Evolutionary conservation across 2,329 filamentous ascomycete genomes (phyloP).

Genomic region (Paecilomyces sp.): DNA sequence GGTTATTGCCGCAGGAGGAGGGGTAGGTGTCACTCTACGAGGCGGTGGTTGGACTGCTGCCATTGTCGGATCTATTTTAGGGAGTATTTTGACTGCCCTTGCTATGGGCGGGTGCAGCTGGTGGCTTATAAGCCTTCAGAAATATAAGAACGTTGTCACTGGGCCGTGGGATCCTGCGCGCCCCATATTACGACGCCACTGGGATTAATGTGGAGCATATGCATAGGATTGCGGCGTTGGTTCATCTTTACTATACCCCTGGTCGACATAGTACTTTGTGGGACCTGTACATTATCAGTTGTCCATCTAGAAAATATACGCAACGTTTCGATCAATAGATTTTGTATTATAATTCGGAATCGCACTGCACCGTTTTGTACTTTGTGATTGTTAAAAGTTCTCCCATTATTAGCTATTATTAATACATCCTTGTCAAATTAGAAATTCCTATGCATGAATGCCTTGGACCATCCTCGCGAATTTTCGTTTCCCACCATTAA

Average conservation of each 20-base stretch:
- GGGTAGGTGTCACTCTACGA: conserved; percentile 58
- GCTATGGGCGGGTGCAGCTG: conserved; percentile 91
- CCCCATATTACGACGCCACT: conserved; percentile 48
- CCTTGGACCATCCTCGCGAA: too few relatives aligned
- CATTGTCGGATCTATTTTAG: conserved; percentile 67
- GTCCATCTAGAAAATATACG: not conserved
- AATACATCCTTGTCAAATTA: too few relatives aligned
- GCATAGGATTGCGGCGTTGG: not conserved
- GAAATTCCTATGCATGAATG: too few relatives aligned
- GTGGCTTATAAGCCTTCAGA: conserved; percentile 95
- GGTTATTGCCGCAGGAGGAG: conserved; percentile 71
- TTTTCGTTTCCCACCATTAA: too few relatives aligned
- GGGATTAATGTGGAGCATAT: conserved; percentile 23
- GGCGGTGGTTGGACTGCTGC: conserved; percentile 49
- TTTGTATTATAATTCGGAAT: too few relatives aligned
- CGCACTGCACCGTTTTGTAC: too few relatives aligned
- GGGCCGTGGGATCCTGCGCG: conserved; percentile 96
- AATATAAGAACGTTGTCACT: conserved; percentile 98
- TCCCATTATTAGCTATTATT: too few relatives aligned
- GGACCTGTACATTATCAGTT: not conserved
- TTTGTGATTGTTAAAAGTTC: too few relatives aligned
- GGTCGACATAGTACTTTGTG: not conserved
- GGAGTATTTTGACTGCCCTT: conserved; percentile 64
- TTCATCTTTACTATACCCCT: not conserved
- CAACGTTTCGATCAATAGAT: too few relatives aligned